Conservation (phyloP, 306 rosid species). For the Castanopsis chinensis region DNA sequence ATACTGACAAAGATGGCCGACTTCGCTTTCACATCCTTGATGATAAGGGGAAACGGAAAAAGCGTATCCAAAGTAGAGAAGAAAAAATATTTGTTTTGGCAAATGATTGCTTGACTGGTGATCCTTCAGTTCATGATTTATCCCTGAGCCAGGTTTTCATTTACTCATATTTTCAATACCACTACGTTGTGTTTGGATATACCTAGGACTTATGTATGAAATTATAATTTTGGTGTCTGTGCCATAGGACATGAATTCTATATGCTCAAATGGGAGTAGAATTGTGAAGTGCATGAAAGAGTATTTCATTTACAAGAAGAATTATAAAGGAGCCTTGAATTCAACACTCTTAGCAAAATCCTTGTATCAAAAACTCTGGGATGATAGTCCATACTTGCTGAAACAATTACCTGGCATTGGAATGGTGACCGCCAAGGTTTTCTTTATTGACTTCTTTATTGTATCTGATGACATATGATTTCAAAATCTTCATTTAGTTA, state of each 20-base stretch:
- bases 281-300: slow-evolving; percentile 96
- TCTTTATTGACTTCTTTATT: slow-evolving; percentile 14
- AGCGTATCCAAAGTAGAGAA: slow-evolving; percentile 90
- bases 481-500: background rate
- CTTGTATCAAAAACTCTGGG: slow-evolving; percentile 91
- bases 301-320: slow-evolving; percentile 71
- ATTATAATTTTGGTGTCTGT: slow-evolving; percentile 23
- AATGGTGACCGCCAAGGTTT: slow-evolving; percentile 96
- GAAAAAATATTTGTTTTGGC: slow-evolving; percentile 84
- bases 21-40: slow-evolving; percentile 81
- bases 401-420: slow-evolving; percentile 98
- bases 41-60: slow-evolving; percentile 79
- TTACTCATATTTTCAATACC: slow-evolving; percentile 21
- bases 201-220: slow-evolving; percentile 18
- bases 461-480: slow-evolving; percentile 6
- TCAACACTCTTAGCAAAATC: slow-evolving; percentile 85
- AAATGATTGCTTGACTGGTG: slow-evolving; percentile 96
- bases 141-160: slow-evolving; percentile 76
- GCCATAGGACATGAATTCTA: slow-evolving; percentile 78
- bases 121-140: slow-evolving; percentile 81
- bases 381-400: slow-evolving; percentile 84
- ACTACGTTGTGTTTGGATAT: slow-evolving; percentile 22
- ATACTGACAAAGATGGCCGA: slow-evolving; percentile 83
- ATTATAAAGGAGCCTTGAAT: slow-evolving; percentile 72
- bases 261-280: slow-evolving; percentile 93